Percentiles rank a stretch among this genome's conserved stretches.
These are phyloP conservation scores for Pseudophaeomoniella oleicola DNA, from an alignment of 2,329 filamentous ascomycete genomes.

Conservation along the genomic window DNA sequence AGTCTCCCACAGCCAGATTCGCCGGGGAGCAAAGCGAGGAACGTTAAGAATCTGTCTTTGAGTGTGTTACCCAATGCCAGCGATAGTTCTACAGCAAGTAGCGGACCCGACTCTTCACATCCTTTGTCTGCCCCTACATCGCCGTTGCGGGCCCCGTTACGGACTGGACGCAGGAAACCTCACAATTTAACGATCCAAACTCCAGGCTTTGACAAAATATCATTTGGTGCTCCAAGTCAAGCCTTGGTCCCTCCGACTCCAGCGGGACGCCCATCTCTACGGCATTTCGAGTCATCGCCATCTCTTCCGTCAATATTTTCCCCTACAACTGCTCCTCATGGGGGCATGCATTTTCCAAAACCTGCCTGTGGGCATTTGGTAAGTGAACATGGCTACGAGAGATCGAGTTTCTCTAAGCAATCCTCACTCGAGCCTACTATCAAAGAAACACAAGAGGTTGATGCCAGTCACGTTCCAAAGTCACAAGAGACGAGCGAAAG, in stretches of 20 bases:
- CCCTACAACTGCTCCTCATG: slow-evolving; percentile 30
- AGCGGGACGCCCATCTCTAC: slow-evolving; percentile 35
- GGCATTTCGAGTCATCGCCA: slow-evolving; percentile 49
- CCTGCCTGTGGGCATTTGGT: slow-evolving; percentile 5
- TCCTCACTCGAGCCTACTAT: slow-evolving; percentile 17
- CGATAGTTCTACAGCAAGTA: slow-evolving; percentile 32
- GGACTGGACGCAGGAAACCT: slow-evolving; percentile 40
- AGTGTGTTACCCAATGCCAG: slow-evolving; percentile 37
- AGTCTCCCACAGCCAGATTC: slow-evolving; percentile 3
- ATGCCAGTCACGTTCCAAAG: slow-evolving; percentile 31
- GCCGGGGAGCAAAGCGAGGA: slow-evolving; percentile 18
- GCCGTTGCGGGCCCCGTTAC: slow-evolving; percentile 40
- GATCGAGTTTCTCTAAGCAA: slow-evolving; percentile 8
- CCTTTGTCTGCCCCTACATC: slow-evolving; percentile 39
- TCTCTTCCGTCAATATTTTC: slow-evolving; percentile 40
- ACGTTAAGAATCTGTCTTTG: slow-evolving; percentile 50
- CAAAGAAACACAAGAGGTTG: slow-evolving; percentile 37
- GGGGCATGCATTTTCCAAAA: slow-evolving; percentile 37
- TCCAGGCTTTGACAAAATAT: slow-evolving; percentile 30
- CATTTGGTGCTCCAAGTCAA: slow-evolving; percentile 30
- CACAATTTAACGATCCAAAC: slow-evolving; percentile 47
- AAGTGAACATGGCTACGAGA: slow-evolving; percentile 6
- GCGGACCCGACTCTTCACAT: slow-evolving; percentile 27
- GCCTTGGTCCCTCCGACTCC: slow-evolving; percentile 45
- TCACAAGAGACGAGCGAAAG: slow-evolving; percentile 48